Percentiles rank a stretch among this genome's conserved stretches.
These are phyloP conservation scores for Schwanniomyces vanrijiae DNA, from an alignment of 805 yeast genomes.

Conservation along the genomic window DNA sequence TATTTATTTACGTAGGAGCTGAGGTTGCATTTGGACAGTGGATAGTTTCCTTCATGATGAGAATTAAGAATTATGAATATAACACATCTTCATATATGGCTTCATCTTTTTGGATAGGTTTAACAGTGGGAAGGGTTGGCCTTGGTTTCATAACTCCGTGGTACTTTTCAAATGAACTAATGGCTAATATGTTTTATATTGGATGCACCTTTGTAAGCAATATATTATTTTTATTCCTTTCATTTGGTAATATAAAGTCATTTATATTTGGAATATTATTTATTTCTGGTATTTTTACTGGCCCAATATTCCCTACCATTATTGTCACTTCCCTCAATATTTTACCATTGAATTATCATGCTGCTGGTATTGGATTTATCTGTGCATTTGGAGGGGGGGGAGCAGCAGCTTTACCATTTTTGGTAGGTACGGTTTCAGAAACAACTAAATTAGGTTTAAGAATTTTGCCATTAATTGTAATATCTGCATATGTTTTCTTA, in stretches of 20 bases:
- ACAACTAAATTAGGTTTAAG: slow-evolving; percentile 31
- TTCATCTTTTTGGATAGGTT: slow-evolving; percentile 51
- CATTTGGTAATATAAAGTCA: slow-evolving; percentile 26
- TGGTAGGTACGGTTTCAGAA: slow-evolving; percentile 52
- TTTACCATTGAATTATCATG: slow-evolving; percentile 59
- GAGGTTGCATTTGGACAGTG: slow-evolving; percentile 56
- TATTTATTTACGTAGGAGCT: slow-evolving; percentile 52
- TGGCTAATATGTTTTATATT: slow-evolving; percentile 44
- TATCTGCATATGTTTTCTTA: slow-evolving; percentile 23
- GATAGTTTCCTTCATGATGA: slow-evolving; percentile 47
- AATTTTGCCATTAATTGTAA: slow-evolving; percentile 31
- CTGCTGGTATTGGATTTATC: slow-evolving; percentile 69
- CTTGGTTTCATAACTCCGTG: slow-evolving; percentile 56
- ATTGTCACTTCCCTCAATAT: slow-evolving; percentile 62
- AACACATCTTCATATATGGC: slow-evolving; percentile 46
- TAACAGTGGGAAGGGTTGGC: slow-evolving; percentile 48
- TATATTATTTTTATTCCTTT: slow-evolving; percentile 23
- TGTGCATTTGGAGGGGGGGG: slow-evolving; percentile 84
- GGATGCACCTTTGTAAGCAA: slow-evolving; percentile 28
- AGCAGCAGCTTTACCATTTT: slow-evolving; percentile 71
- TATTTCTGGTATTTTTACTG: slow-evolving; percentile 48
- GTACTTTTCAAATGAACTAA: slow-evolving; percentile 46
- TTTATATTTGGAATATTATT: slow-evolving; percentile 37
- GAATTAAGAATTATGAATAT: slow-evolving; percentile 38
- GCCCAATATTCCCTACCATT: slow-evolving; percentile 66